Base-by-base conservation (phyloP, 1,139 yeast genomes). In the Taphrina pruni region DNA sequence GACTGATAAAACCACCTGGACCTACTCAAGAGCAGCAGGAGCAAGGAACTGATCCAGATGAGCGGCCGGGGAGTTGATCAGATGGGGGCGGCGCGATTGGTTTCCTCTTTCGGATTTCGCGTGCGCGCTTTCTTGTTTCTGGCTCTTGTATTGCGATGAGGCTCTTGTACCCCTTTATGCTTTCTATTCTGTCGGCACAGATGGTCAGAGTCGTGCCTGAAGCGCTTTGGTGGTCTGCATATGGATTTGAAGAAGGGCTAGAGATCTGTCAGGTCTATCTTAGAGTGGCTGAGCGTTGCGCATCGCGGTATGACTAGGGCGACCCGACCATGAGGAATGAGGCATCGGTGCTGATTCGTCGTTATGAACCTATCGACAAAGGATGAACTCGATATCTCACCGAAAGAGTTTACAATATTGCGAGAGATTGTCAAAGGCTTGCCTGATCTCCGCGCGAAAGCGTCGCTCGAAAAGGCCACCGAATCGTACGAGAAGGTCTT, bases 351-450 rank as follows among this genome's bases (percentile, higher is more conserved):
- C n/a, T 56, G 38, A 56, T 12, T 38, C 51, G 62, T 38, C 51
- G 62, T 45, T 17, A 58, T 58, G 62, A 58, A 36, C 62, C 62
- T 17, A 1, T 58, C 54, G 62, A 58, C 52, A 58, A 43, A 46
- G 62, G 62, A 58, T 58, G 62, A 58, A 36, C 41, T 26, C 12
- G 8, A 21, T 17, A 58, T 58, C 39, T 45, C 62, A 8, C 52
- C 52, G 11, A 43, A 39, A 20, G 62, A 58, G 20, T 58, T 58
- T 21, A 21, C 62, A 14, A 45, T 58, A 32, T 36, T 58, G 35
- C 43, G 46, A n/a, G 62, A 58, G 14, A 58, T 58, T 41, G 62
- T 58, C 39, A 32, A 58, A 21, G 50, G 43, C 41, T 43, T 58
- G 51, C 51, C 62, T 1, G 54, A 46, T 20, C 51, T 17, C 8